Evolutionary conservation across 164 flowering plant genomes (phyloP), one percentile per base, ranked within the genome.

Genomic region (Dillenia suffruticosa): DNA sequence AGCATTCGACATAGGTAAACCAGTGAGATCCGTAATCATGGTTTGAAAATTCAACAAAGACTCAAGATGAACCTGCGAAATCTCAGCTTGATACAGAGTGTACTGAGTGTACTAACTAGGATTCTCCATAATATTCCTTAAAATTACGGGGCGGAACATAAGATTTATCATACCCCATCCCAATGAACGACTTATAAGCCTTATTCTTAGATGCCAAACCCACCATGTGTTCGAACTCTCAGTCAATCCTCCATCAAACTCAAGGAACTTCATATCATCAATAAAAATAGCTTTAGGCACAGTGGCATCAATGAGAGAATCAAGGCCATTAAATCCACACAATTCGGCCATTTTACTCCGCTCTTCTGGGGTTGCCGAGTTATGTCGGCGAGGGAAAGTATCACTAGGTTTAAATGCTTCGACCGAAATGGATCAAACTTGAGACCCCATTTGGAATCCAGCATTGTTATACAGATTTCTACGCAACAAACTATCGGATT

Each of bases 21-120:
- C 99, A 15, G 99, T 95, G 22, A 95, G 89, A 68, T 95, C 99
- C 3, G 96, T 61, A 63, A 95, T 83, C 81, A 92, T 24, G 14
- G 97, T 95, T 68, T 95, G 99, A 67, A 22, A 95, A 73, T 95
- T 95, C 51, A 95, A 76, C 65, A 95, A 58, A 24, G 96, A 88
- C 63, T 95, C 99, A 11, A 95, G 87, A 15, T 97, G 73, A 9
- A 97, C 99, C 63, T 95, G 99, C 9, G 97, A 67, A 50, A 95
- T 87, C 85, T 95, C 99, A 44, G 99, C 99, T 63, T 95, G 99
- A 70, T 95, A 95, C 0, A 97, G 99, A 1, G 99, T 95, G 70
- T 95, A 95, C 69, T 95, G 99, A 13, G 99, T 95, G 51, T 92
- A 95, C 99, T 97, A 95, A 52, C 83, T 97, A 0, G 99, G 99